phyloP scores from a whole-genome alignment of 2,329 filamentous ascomycete species.

The Exophiala dermatitidis region DNA sequence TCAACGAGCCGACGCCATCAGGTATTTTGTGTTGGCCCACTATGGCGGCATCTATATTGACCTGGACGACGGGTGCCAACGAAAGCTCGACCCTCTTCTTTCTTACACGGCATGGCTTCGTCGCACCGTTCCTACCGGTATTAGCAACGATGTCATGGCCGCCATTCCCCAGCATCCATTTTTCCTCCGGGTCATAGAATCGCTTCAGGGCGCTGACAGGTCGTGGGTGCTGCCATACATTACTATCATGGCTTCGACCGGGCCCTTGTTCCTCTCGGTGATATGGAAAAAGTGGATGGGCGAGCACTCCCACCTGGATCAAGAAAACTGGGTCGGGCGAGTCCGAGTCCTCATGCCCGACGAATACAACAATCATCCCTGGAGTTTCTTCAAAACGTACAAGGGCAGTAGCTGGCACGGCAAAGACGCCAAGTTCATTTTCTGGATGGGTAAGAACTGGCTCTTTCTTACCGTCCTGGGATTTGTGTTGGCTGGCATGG shows the following conservation, averaged over 20 bases:
- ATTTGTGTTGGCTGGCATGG: conserved; percentile 43
- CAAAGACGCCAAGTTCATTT: conserved; percentile 56
- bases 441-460: conserved; percentile 57
- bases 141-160: conserved; percentile 76
- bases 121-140: conserved; percentile 66
- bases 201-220: conserved; percentile 59
- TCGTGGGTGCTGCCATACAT: conserved; percentile 66
- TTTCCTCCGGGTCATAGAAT: conserved; percentile 62
- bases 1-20: conserved; percentile 68
- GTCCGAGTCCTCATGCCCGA: conserved; percentile 62
- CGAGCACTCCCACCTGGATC: conserved; percentile 35
- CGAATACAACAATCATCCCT: conserved; percentile 60
- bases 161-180: conserved; percentile 65
- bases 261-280: conserved; percentile 67
- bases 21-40: conserved; percentile 70
- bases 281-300: conserved; percentile 68
- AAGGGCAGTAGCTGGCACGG: conserved; percentile 60
- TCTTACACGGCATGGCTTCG: conserved; percentile 64
- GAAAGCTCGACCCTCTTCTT: conserved; percentile 60
- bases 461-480: conserved; percentile 48
- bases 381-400: conserved; percentile 66
- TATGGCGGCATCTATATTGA: conserved; percentile 78
- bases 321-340: conserved; percentile 43
- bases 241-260: conserved; percentile 72
- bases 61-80: conserved; percentile 66